A percentile compares a stretch with the other conserved stretches of the same genome.
Evolutionary conservation across 257 asterid species (phyloP).

Genomic region (Verbena officinalis): DNA sequence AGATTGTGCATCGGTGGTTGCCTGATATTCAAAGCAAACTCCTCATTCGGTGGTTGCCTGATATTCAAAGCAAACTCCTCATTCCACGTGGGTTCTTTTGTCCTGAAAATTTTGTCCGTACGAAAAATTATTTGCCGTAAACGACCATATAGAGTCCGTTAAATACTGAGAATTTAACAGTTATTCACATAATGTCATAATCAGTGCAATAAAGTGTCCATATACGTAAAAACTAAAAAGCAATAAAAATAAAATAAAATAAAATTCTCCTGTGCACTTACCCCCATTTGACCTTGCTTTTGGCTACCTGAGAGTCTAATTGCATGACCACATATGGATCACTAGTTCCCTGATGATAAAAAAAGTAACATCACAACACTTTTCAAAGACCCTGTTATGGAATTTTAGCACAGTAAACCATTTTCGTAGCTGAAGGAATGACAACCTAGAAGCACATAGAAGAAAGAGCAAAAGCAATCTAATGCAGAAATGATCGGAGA

Average conservation of each 20-base stretch:
- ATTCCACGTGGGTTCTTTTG: slow-evolving; percentile 94
- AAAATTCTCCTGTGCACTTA: slow-evolving; percentile 36
- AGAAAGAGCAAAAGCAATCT: neutral
- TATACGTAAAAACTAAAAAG: slow-evolving; percentile 1
- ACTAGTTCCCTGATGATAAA: slow-evolving; percentile 84
- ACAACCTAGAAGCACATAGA: neutral
- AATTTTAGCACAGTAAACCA: slow-evolving; percentile 7
- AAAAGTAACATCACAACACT: slow-evolving; percentile 9
- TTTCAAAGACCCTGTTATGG: neutral
- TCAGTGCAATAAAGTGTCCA: neutral
- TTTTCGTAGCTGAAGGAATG: slow-evolving; percentile 8
- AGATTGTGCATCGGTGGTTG: slow-evolving; percentile 68
- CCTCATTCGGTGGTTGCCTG: slow-evolving; percentile 95
- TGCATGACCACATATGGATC: slow-evolving; percentile 93
- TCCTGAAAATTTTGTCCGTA: slow-evolving; percentile 57
- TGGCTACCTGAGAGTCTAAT: slow-evolving; percentile 74
- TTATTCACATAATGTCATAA: slow-evolving; percentile 23
- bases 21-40: slow-evolving; percentile 82
- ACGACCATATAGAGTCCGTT: neutral
- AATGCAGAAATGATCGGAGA: slow-evolving; percentile 28
- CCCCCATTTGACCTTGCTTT: slow-evolving; percentile 98
- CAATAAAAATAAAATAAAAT: slow-evolving; percentile 9
- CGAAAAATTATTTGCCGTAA: slow-evolving; percentile 1
- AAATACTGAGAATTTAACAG: slow-evolving; percentile 4
- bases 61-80: slow-evolving; percentile 91